phyloP scores from a whole-genome alignment of 441 rosid genomes.

The Macaranga tanarius region DNA sequence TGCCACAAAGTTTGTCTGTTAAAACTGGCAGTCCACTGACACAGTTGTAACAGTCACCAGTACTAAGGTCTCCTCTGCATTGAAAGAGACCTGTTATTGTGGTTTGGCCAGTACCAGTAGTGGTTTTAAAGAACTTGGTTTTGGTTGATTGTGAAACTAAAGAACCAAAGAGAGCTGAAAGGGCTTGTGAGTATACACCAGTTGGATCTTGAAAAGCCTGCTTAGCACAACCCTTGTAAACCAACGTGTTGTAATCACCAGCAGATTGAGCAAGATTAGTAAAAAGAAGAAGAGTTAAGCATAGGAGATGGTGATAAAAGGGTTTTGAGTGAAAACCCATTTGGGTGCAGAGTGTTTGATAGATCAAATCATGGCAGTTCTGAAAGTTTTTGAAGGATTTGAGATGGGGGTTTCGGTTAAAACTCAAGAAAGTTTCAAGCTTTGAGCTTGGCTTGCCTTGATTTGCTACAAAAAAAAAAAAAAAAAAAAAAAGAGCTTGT shows the following conservation, averaged over 20 bases:
- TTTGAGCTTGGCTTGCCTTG: conserved; percentile 28
- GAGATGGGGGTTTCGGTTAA: conserved; percentile 32
- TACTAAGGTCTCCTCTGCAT: conserved; percentile 84
- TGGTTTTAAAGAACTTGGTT: conserved; percentile 78
- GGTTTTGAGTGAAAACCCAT: conserved; percentile 56
- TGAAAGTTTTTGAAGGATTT: conserved; percentile 22
- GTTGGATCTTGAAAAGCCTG: conserved; percentile 79
- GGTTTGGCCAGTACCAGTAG: conserved; percentile 71
- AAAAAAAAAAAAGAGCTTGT: too few species aligned
- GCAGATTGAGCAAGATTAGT: conserved; percentile 48
- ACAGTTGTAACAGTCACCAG: conserved; percentile 81
- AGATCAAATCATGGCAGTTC: conserved; percentile 59
- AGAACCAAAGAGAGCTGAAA: conserved; percentile 80
- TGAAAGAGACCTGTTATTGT: conserved; percentile 86
- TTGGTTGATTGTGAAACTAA: conserved; percentile 80
- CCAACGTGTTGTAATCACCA: conserved; percentile 58
- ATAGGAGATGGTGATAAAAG: conserved; percentile 26
- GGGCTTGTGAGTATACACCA: conserved; percentile 74
- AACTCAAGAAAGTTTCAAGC: conserved; percentile 21
- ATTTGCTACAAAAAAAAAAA: not conserved
- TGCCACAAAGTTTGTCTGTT: conserved; percentile 75
- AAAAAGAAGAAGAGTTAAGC: conserved; percentile 37
- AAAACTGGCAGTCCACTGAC: conserved; percentile 85
- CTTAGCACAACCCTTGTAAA: conserved; percentile 88
- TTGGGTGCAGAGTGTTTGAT: conserved; percentile 23